Conservation (phyloP, 345 rosid genomes). For the Salix caprea region DNA sequence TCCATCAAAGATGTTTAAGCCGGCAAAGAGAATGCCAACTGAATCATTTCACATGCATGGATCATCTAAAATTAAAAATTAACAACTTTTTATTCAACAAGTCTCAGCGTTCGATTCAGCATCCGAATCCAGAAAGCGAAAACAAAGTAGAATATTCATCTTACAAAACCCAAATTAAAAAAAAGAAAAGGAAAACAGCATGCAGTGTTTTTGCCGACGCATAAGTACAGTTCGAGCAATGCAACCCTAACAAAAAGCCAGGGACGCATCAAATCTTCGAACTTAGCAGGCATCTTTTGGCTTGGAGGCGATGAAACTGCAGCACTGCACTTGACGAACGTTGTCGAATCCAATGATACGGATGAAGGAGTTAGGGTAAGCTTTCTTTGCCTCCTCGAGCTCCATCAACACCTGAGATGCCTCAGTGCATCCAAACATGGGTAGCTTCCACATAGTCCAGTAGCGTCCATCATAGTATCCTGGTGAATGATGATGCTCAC, state of each 20-base stretch:
- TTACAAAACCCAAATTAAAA: background rate
- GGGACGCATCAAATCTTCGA: background rate
- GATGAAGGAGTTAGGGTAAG: conserved; percentile 25
- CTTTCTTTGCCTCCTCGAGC: conserved; percentile 33
- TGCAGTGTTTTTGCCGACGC: background rate
- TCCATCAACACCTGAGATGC: conserved; percentile 36
- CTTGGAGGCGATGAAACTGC: conserved; percentile 41
- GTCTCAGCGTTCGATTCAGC: background rate
- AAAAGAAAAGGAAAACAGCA: background rate
- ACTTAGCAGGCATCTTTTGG: background rate
- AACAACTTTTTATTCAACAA: background rate
- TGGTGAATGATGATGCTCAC: conserved; percentile 31
- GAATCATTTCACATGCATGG: background rate
- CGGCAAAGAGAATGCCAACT: no score
- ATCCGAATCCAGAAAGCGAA: background rate
- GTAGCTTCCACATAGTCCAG: conserved; percentile 62
- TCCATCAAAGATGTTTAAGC: background rate
- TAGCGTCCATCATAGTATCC: conserved; percentile 49
- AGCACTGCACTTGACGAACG: conserved; percentile 48
- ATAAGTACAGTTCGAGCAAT: background rate
- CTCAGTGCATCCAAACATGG: conserved; percentile 49
- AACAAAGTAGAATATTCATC: background rate
- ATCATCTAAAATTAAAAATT: background rate
- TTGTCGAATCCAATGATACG: conserved; percentile 48
- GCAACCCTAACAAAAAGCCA: background rate